Conservation (phyloP, 2,329 filamentous ascomycete genomes). For the Exophiala spinifera region DNA sequence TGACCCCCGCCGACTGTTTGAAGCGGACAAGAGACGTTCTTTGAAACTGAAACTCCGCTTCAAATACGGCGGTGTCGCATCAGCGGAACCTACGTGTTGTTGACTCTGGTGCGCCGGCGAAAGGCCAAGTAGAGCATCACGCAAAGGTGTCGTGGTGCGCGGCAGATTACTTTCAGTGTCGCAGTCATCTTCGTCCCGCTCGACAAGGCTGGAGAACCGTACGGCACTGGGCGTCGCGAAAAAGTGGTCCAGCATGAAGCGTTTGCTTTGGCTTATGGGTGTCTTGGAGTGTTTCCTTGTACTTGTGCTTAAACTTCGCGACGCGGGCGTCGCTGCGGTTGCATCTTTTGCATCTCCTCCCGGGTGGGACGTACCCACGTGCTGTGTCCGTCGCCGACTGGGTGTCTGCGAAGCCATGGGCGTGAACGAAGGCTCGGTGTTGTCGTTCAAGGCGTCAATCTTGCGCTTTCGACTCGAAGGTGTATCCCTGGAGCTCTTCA, state of each 20-base stretch:
- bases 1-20: neutral
- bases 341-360: neutral
- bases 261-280: slow-evolving; percentile 44
- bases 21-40: slow-evolving; percentile 27
- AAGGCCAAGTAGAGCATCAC: slow-evolving; percentile 12
- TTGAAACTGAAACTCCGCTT: slow-evolving; percentile 29
- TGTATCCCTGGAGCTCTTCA: slow-evolving; percentile 32
- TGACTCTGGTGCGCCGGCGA: slow-evolving; percentile 11
- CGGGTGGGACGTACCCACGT: neutral
- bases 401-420: slow-evolving; percentile 36
- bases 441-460: slow-evolving; percentile 5
- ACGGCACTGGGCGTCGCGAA: slow-evolving; percentile 46
- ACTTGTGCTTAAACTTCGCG: slow-evolving; percentile 22
- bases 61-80: slow-evolving; percentile 27
- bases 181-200: slow-evolving; percentile 8
- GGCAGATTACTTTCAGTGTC: neutral
- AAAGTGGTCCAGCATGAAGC: slow-evolving; percentile 44
- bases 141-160: slow-evolving; percentile 29
- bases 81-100: neutral
- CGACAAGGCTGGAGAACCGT: slow-evolving; percentile 40
- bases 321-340: slow-evolving; percentile 7
- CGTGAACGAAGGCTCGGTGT: slow-evolving; percentile 32
- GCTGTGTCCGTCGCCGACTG: slow-evolving; percentile 30
- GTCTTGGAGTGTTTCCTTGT: slow-evolving; percentile 33
- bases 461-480: slow-evolving; percentile 28